Base-by-base conservation (phyloP, 2,329 filamentous ascomycete species). In the Alternaria conjuncta region DNA sequence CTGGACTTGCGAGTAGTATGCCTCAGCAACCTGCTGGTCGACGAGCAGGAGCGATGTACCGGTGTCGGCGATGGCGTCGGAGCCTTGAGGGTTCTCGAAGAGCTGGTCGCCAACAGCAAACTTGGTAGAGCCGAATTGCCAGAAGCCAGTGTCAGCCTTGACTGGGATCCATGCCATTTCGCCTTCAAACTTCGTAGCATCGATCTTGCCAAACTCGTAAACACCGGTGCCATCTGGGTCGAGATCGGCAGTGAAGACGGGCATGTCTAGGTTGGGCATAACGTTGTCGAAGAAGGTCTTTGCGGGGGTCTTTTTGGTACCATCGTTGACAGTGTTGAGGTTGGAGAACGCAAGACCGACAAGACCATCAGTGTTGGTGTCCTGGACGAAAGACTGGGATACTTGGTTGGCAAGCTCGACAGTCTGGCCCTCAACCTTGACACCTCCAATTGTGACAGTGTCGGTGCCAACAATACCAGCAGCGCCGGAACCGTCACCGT, bases 231-330 rank as follows among this genome's bases (percentile, higher is more conserved):
- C 82, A 62, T 85, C 83, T 67, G 86, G 84, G 73, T 87, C 87
- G 47, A 95, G 83, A 64, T 90, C 86, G 23, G 89, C 90, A 0
- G 91, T 92, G 80, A 94, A 91, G 44, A 94, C 81, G 0, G 90
- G 90, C 78, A 87, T 80, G 25, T 87, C 84, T 23, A 93, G 86
- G 18, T 82, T 78, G n/a, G 78, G 67, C 78, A 87, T 86, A 68
- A 91, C 82, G 75, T 91, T 93, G 73, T 92, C 89, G 75, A 93
- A 92, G 78, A 92, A 93, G 11, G 90, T 93, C 79, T 89, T 89
- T 69, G 91, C 89, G 66, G 84, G 81, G 15, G 83, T 80, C 1
- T 90, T 90, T 74, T 84, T 75, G 63, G 92, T 86, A 23, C 76
- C 77, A 25, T 78, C 72, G 60, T 78, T 77, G 58, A 78, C 65